Evolutionary conservation across 1,139 yeast species (phyloP).

Genomic region (Kazachstania sp.): DNA sequence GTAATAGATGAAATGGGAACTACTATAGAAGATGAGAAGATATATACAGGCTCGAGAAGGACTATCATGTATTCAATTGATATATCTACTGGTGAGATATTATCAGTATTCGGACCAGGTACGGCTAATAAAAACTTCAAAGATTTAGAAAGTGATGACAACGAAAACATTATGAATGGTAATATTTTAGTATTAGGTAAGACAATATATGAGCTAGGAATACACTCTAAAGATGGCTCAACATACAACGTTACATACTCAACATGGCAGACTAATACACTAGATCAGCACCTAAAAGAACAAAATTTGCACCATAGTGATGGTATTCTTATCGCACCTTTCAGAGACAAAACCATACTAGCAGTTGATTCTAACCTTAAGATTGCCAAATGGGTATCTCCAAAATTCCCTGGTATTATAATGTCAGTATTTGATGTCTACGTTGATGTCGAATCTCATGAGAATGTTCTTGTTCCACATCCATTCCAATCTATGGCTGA

Average conservation of each 20-base stretch:
- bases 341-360: conserved; percentile 61
- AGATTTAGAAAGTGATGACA: conserved; percentile 8
- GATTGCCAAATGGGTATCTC: conserved; percentile 72
- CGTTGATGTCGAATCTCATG: conserved; percentile 18
- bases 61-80: conserved; percentile 73
- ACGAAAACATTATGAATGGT: conserved; percentile 15
- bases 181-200: conserved; percentile 32
- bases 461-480: conserved; percentile 49
- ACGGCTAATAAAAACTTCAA: conserved; percentile 20
- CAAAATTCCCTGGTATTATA: conserved; percentile 29
- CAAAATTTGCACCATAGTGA: conserved; percentile 53
- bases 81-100: conserved; percentile 66
- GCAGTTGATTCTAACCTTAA: conserved; percentile 60
- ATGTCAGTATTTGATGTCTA: conserved; percentile 31
- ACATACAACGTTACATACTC: conserved; percentile 85
- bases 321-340: conserved; percentile 72
- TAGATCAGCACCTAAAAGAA: conserved; percentile 58
- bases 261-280: conserved; percentile 87
- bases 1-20: conserved; percentile 32
- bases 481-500: conserved; percentile 39
- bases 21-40: conserved; percentile 63
- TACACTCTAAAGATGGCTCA: conserved; percentile 57
- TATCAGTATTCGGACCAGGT: conserved; percentile 56
- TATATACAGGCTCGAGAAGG: conserved; percentile 77
- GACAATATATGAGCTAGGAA: conserved; percentile 48